These are phyloP conservation scores for Manihot esculenta DNA, from an alignment of 441 rosid species.

Conservation along the genomic window DNA sequence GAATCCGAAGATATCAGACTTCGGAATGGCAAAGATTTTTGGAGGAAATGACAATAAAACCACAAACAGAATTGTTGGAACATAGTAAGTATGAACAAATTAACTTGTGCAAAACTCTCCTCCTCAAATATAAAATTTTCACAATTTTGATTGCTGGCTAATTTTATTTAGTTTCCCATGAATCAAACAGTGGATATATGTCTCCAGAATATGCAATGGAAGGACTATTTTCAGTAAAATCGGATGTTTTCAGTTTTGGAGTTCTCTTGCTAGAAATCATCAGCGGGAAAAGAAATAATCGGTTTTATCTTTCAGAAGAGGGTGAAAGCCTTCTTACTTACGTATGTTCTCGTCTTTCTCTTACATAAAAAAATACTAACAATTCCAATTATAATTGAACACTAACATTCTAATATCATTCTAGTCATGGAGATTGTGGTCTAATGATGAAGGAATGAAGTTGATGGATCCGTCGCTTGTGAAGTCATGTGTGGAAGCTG, in stretches of 20 bases:
- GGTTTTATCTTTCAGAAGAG: constrained; percentile 7
- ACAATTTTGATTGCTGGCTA: too few relatives aligned
- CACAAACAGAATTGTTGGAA: constrained; percentile 36
- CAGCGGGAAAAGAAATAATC: constrained; percentile 20
- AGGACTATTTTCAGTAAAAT: constrained; percentile 32
- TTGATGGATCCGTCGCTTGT: not conserved
- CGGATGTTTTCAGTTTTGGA: constrained; percentile 36
- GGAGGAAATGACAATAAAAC: constrained; percentile 21
- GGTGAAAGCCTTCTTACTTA: constrained; percentile 9
- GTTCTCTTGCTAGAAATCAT: constrained; percentile 28
- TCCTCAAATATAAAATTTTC: too few relatives aligned
- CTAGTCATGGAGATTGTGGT: constrained; percentile 7
- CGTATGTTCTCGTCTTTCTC: not conserved
- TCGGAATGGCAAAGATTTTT: constrained; percentile 45
- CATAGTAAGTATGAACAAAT: constrained; percentile 29
- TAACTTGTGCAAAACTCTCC: too few relatives aligned
- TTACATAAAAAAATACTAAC: not conserved
- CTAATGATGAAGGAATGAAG: not conserved
- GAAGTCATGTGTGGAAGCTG: not conserved
- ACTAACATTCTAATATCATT: not conserved
- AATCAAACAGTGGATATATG: constrained; percentile 32
- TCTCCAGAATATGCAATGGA: constrained; percentile 33
- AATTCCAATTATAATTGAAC: not conserved
- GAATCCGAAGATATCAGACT: constrained; percentile 46
- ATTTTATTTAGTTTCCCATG: not conserved